Evolutionary conservation across 2,329 filamentous ascomycete species (phyloP).

Genomic region (Pseudogymnoascus pannorum): DNA sequence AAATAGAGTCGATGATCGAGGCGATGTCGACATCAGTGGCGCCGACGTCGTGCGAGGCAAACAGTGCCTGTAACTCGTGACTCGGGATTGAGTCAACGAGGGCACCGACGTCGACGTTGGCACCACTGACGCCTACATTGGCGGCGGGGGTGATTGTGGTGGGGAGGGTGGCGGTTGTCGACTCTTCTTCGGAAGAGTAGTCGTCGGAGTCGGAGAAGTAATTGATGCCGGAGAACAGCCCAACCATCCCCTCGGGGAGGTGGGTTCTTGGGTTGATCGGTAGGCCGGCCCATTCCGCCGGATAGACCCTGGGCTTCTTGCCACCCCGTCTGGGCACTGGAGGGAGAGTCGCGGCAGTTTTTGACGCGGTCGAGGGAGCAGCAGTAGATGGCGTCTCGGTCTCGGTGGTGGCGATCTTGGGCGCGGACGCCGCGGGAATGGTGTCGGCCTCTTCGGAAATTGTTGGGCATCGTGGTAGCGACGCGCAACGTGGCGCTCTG

Average conservation of each 20-base stretch:
- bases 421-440: not conserved
- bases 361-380: not conserved
- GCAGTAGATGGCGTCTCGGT: not conserved
- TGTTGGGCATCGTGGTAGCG: not conserved
- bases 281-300: not conserved
- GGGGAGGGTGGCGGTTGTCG: not conserved
- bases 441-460: not conserved
- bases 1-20: conserved; percentile 11
- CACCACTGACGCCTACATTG: not conserved
- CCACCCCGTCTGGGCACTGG: not conserved
- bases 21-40: conserved; percentile 20
- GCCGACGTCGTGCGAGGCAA: conserved; percentile 39
- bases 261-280: not conserved
- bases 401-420: not conserved
- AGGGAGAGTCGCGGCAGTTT: no score
- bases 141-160: not conserved
- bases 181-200: not conserved
- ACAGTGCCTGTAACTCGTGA: conserved; percentile 25
- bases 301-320: not conserved
- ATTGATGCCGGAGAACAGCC: not conserved
- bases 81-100: conserved; percentile 5
- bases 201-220: not conserved
- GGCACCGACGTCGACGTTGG: not conserved
- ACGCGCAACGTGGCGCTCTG: not conserved
- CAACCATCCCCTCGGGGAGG: not conserved